Evolutionary conservation across 2,329 filamentous ascomycete genomes (phyloP).

Genomic region (Neopestalotiopsis rosae): DNA sequence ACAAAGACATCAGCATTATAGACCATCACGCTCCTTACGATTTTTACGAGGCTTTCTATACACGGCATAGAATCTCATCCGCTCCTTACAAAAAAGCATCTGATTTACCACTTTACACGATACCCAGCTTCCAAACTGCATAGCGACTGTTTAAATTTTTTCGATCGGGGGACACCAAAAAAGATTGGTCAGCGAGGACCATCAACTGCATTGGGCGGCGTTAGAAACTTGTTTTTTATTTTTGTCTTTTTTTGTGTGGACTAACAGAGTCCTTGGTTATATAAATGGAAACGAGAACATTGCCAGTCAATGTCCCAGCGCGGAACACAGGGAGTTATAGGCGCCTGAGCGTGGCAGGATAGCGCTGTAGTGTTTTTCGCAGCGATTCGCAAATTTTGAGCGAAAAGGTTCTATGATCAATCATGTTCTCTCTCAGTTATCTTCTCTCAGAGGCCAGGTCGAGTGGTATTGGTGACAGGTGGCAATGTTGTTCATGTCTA

Average conservation of each 20-base stretch:
- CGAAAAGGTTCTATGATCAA: neutral
- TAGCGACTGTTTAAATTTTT: conserved; percentile 55
- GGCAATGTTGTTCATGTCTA: neutral
- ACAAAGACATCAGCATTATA: conserved; percentile 36
- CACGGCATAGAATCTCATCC: conserved; percentile 40
- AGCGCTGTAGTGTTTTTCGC: conserved; percentile 2
- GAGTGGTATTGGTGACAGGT: neutral
- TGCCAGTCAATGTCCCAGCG: conserved; percentile 2
- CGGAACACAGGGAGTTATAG: conserved; percentile 8
- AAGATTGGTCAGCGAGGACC: conserved; percentile 32
- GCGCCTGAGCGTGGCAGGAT: neutral
- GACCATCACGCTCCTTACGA: conserved; percentile 40
- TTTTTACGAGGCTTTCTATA: conserved; percentile 41
- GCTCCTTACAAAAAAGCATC: conserved; percentile 39
- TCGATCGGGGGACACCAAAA: conserved; percentile 31
- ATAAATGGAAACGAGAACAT: conserved; percentile 6
- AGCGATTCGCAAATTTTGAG: neutral
- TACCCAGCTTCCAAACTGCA: conserved; percentile 54
- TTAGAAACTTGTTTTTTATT: conserved; percentile 29
- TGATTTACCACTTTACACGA: conserved; percentile 37
- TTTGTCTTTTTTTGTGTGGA: conserved; percentile 18
- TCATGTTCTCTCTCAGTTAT: conserved; percentile 3
- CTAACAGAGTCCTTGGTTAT: neutral
- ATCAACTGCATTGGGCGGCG: conserved; percentile 40
- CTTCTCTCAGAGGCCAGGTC: conserved; percentile 4